phyloP scores from a whole-genome alignment of 148 eudicot genomes.

The Rhododendron griersonianum region DNA sequence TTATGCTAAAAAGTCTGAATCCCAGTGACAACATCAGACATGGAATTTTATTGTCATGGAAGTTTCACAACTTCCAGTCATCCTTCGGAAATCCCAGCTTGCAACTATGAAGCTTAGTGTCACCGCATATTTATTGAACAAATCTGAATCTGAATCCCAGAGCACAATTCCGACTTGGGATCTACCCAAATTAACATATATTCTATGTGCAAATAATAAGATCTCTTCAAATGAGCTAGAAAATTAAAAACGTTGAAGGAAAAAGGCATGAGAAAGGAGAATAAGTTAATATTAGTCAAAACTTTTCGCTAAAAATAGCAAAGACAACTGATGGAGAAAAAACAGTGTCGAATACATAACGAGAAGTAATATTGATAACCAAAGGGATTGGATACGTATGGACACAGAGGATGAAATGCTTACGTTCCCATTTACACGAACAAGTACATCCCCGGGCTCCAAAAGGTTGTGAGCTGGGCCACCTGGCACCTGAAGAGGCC shows the following conservation, averaged over 20 bases:
- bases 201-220: neutral
- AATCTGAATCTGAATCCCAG: neutral
- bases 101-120: neutral
- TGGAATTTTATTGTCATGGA: neutral
- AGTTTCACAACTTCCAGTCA: neutral
- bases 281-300: neutral
- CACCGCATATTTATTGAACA: neutral
- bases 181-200: neutral
- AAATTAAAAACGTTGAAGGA: neutral
- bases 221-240: neutral
- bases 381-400: neutral
- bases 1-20: neutral
- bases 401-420: conserved; percentile 16
- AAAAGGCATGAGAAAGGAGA: neutral
- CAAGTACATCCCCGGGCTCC: conserved; percentile 98
- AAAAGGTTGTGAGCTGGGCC: conserved; percentile 83
- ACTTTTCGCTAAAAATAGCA: neutral
- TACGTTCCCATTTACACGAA: conserved; percentile 78
- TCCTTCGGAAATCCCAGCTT: neutral
- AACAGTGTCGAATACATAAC: neutral
- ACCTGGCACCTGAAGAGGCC: conserved; percentile 77
- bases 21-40: neutral
- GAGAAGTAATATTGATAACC: neutral
- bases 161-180: neutral
- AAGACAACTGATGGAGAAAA: neutral